Base-by-base conservation (phyloP, 768 basidiomycete genomes). In the Serendipita sp. region DNA sequence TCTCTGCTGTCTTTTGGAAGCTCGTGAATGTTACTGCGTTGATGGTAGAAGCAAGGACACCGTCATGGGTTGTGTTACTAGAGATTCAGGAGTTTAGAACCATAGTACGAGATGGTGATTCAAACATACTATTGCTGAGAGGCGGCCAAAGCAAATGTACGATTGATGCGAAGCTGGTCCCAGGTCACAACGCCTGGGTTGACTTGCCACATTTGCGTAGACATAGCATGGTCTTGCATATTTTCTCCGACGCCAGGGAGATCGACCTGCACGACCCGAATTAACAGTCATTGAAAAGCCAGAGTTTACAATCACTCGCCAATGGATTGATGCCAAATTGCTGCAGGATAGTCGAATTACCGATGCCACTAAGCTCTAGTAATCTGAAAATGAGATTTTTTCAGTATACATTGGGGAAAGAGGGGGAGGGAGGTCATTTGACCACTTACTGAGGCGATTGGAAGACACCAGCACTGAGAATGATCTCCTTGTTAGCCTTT, bases 181-280 rank as follows among this genome's bases (percentile, higher is more conserved):
- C 55, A 60, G 1, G 55, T 60, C 4, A 33, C 1, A 8, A 60
- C 55, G 31, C 55, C 55, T 29, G 55, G 55, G 27, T 60, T 60
- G 55, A 60, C 55, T 36, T 60, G 55, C 55, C 55, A 60, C 55
- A 60, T 33, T 37, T 60, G 55, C 1, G 29, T 34, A 34, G 55
- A 60, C 55, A 60, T 60, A 11, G 55, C 55, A 64, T 83, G 78
- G 64, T 81, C 78, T 68, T 79, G 79, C 60, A 78, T 67, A 66
- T 88, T 81, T 69, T 86, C 84, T 10, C 89, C 88, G 0, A 93
- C 88, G 16, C 84, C 85, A 1, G 87, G 86, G 13, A 90, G 79
- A 63, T 87, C 81, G 13, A 86, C 76, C 31, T 81, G 60, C 65
- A 76, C 74, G 4, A 5, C 10, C 55, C 10, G 13, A 60, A 8